phyloP scores from a whole-genome alignment of 371 early-diverging fungal species.

The Mortierella sp. region DNA sequence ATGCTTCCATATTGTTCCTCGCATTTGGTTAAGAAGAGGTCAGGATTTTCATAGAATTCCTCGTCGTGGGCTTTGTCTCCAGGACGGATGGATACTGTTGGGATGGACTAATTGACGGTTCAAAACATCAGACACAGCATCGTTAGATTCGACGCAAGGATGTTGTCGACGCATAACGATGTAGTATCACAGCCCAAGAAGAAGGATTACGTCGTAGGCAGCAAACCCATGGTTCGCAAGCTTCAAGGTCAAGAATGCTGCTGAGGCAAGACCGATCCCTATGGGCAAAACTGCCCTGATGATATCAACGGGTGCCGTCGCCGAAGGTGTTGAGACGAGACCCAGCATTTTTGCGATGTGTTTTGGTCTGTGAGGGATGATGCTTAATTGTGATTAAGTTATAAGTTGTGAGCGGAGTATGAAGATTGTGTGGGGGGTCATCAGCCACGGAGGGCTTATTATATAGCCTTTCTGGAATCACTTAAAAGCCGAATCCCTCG shows the following conservation, averaged over 20 bases:
- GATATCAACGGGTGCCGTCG: conserved; percentile 2
- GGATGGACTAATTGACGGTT: conserved; percentile 44
- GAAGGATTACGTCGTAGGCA: too few relatives aligned
- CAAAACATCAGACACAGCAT: too few relatives aligned
- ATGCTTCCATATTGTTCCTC: conserved; percentile 26
- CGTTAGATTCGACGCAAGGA: too few relatives aligned
- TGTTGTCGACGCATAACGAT: too few relatives aligned
- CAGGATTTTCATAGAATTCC: conserved; percentile 14
- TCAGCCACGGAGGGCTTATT: too few relatives aligned
- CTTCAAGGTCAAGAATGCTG: conserved; percentile 30
- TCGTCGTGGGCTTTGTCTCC: conserved; percentile 34
- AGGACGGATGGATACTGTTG: conserved; percentile 14
- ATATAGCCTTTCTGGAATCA: too few relatives aligned
- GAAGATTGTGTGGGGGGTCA: too few relatives aligned
- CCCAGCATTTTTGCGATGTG: conserved; percentile 33
- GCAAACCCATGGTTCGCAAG: background rate
- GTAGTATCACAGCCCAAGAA: too few relatives aligned
- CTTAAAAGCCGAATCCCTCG: too few relatives aligned
- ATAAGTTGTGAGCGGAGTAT: too few relatives aligned
- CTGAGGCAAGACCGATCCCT: conserved; percentile 46
- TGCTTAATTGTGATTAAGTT: too few relatives aligned
- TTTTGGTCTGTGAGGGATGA: too few relatives aligned
- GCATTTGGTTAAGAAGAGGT: conserved; percentile 20
- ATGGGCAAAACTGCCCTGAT: conserved; percentile 33
- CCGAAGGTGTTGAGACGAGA: conserved; percentile 16